A percentile compares a stretch with the other conserved stretches of the same genome.
Conservation (phyloP, 257 asterid species). For the Solanum bulbocastanum region DNA sequence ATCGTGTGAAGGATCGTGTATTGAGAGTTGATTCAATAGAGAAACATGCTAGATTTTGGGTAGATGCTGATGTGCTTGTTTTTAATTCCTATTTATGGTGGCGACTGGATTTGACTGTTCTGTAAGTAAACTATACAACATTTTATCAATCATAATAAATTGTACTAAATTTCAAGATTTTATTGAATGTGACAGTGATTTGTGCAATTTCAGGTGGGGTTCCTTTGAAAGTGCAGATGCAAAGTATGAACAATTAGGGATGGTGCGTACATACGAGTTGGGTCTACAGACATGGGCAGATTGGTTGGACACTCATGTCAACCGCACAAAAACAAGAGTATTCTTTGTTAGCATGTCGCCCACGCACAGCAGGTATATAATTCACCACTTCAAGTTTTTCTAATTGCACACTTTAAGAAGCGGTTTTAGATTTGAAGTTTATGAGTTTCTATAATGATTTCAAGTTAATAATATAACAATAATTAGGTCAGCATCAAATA, state of each 20-base stretch:
- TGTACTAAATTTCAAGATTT: neutral
- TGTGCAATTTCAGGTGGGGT: conserved; percentile 37
- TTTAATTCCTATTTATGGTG: conserved; percentile 56
- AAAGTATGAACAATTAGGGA: conserved; percentile 22
- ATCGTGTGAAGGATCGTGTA: conserved; percentile 12
- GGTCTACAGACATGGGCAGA: conserved; percentile 53
- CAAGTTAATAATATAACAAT: neutral
- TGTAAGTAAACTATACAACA: conserved; percentile 28
- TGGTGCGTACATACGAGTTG: conserved; percentile 40
- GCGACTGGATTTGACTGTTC: conserved; percentile 24
- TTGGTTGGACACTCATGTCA: conserved; percentile 46
- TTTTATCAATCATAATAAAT: neutral
- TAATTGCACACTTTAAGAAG: neutral
- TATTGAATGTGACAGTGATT: neutral
- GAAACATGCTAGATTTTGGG: conserved; percentile 51
- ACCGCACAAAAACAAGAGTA: conserved; percentile 34
- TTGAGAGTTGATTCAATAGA: conserved; percentile 30
- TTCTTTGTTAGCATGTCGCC: conserved; percentile 62
- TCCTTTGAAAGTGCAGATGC: conserved; percentile 32
- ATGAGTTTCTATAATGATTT: neutral
- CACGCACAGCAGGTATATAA: conserved; percentile 24
- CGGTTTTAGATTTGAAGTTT: neutral
- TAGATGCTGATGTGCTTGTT: conserved; percentile 50
- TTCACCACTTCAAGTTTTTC: neutral
- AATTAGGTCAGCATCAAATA: neutral